A percentile compares a stretch with the other conserved stretches of the same genome.
phyloP scores from a whole-genome alignment of 495 filamentous ascomycete species.

The Aspergillus ostianus region DNA sequence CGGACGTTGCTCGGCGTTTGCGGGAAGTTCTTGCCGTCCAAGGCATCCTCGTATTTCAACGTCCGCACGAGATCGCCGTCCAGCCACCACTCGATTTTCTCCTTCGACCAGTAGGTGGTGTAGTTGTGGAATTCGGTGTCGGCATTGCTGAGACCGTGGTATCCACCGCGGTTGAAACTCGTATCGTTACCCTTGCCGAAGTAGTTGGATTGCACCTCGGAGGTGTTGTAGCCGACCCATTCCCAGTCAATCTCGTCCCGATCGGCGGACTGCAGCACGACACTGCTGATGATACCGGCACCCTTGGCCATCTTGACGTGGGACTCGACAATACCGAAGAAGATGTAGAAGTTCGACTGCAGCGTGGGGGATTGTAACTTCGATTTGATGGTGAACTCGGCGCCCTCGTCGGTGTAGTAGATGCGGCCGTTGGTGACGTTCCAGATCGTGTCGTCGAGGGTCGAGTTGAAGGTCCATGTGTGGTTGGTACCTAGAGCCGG shows the following conservation, averaged over 20 bases:
- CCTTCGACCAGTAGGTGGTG: conserved; percentile 80
- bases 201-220: conserved; percentile 83
- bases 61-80: conserved; percentile 70
- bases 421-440: conserved; percentile 61
- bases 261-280: conserved; percentile 85
- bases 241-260: conserved; percentile 95
- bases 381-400: conserved; percentile 67
- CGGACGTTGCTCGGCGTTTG: conserved; percentile 89
- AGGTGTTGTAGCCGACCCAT: conserved; percentile 54
- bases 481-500: conserved; percentile 63
- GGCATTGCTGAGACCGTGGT: conserved; percentile 57
- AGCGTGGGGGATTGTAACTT: conserved; percentile 70
- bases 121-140: conserved; percentile 79
- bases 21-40: conserved; percentile 71
- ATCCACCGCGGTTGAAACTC: conserved; percentile 68
- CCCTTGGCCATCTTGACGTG: conserved; percentile 71
- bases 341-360: conserved; percentile 74
- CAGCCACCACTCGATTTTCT: conserved; percentile 78
- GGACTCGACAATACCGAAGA: conserved; percentile 76
- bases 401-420: conserved; percentile 54
- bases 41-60: conserved; percentile 51
- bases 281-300: conserved; percentile 72
- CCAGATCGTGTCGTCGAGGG: conserved; percentile 54
- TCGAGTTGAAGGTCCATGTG: conserved; percentile 62
- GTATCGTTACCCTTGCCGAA: conserved; percentile 83